phyloP scores from a whole-genome alignment of 2,329 filamentous ascomycete species.

The Exophiala xenobiotica region DNA sequence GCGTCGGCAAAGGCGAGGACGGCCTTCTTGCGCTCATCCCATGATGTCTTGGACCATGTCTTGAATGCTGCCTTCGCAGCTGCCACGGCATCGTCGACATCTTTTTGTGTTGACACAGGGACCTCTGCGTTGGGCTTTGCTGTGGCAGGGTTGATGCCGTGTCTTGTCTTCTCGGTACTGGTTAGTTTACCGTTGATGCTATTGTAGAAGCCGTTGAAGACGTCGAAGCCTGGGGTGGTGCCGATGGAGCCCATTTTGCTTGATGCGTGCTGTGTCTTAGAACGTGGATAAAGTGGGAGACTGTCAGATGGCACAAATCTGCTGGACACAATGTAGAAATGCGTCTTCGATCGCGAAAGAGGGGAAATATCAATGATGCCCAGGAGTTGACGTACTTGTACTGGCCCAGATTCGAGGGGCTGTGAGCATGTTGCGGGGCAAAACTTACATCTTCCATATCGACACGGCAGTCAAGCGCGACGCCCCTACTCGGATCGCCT shows the following conservation, averaged over 20 bases:
- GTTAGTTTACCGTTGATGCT: slow-evolving; percentile 52
- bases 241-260: slow-evolving; percentile 11
- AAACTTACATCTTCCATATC: too few relatives aligned
- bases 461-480: too few relatives aligned
- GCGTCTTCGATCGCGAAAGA: too few relatives aligned
- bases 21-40: slow-evolving; percentile 37
- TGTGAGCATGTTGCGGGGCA: too few relatives aligned
- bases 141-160: slow-evolving; percentile 54
- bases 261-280: not conserved
- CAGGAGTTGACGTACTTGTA: too few relatives aligned
- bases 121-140: slow-evolving; percentile 51
- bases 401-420: too few relatives aligned
- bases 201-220: slow-evolving; percentile 51
- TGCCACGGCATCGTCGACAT: slow-evolving; percentile 53
- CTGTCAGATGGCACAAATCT: not conserved
- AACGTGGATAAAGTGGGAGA: not conserved
- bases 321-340: too few relatives aligned
- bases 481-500: too few relatives aligned
- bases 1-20: slow-evolving; percentile 37
- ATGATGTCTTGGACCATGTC: slow-evolving; percentile 45
- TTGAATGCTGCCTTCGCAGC: slow-evolving; percentile 51
- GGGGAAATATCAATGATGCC: too few relatives aligned
- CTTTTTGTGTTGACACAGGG: slow-evolving; percentile 49
- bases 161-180: slow-evolving; percentile 46
- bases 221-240: slow-evolving; percentile 10